Evolutionary conservation across 1,139 yeast species (phyloP).

Genomic region (Candida neerlandica): DNA sequence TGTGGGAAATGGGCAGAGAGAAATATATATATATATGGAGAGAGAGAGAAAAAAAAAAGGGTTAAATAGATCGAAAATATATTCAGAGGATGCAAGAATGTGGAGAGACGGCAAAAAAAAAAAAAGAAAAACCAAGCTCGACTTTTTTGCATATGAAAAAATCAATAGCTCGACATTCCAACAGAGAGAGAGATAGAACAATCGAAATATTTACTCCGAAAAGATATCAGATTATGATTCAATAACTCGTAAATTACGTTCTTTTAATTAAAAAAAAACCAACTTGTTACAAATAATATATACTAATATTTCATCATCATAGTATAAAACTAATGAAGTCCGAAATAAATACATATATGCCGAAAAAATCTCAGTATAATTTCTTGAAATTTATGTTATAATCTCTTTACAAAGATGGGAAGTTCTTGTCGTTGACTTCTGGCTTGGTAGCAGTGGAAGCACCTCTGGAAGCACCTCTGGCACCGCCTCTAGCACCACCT

Average conservation of each 20-base stretch:
- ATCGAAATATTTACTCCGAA: not conserved
- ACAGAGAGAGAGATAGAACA: not conserved
- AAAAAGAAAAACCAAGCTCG: not conserved
- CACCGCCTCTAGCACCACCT: conserved; percentile 33
- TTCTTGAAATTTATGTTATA: not conserved
- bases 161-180: too few relatives aligned
- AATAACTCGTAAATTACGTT: conserved; percentile 1
- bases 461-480: conserved; percentile 30
- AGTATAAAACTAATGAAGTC: not conserved
- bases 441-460: conserved; percentile 37
- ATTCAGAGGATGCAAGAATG: not conserved
- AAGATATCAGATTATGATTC: not conserved
- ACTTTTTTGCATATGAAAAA: conserved; percentile 1
- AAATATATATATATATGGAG: too few relatives aligned
- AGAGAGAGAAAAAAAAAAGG: not conserved
- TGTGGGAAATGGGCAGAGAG: not conserved
- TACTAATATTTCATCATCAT: conserved; percentile 4
- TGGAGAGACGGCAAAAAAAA: not conserved
- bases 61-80: not conserved
- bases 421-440: conserved; percentile 57
- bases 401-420: conserved; percentile 55
- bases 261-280: not conserved
- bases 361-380: not conserved
- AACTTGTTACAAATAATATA: conserved; percentile 3
- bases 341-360: conserved; percentile 5